These are phyloP conservation scores for Aquilaria malaccensis DNA, from an alignment of 345 rosid genomes.

Conservation along the genomic window DNA sequence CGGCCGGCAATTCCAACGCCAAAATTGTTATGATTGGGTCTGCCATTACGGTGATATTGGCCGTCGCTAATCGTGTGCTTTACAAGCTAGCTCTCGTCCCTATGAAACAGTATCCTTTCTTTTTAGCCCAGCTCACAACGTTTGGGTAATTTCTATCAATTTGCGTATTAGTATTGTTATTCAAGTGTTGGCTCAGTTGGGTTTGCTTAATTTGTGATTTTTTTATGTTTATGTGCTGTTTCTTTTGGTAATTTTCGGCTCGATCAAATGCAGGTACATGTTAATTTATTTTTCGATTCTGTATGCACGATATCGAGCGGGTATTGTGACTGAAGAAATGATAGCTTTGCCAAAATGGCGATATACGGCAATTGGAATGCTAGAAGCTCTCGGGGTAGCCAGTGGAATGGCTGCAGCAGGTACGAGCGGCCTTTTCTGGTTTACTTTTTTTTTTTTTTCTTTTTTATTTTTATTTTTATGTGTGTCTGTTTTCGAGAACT, in stretches of 20 bases:
- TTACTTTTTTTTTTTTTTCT: neutral
- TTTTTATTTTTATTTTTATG: too few species aligned
- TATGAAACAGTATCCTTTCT: constrained; percentile 79
- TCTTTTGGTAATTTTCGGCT: neutral
- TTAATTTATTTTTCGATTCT: constrained; percentile 60
- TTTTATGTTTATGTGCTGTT: neutral
- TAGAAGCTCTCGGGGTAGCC: constrained; percentile 77
- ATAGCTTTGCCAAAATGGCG: constrained; percentile 60
- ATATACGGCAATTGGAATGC: constrained; percentile 54
- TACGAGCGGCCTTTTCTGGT: constrained; percentile 11
- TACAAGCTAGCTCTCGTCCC: constrained; percentile 97
- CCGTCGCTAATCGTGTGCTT: constrained; percentile 81
- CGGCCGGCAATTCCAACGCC: constrained; percentile 11
- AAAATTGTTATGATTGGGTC: constrained; percentile 34
- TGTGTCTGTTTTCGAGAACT: too few species aligned
- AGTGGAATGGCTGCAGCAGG: constrained; percentile 93
- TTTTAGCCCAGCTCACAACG: constrained; percentile 75
- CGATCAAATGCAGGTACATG: constrained; percentile 46
- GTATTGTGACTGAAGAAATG: constrained; percentile 73
- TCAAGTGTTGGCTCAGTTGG: neutral
- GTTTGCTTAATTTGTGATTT: neutral
- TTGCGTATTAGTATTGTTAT: too few species aligned
- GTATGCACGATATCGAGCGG: constrained; percentile 44
- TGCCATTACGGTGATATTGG: constrained; percentile 37
- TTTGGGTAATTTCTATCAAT: constrained; percentile 43